These are phyloP conservation scores for Pyronema domesticum DNA, from an alignment of 495 filamentous ascomycete genomes.

Conservation along the genomic window DNA sequence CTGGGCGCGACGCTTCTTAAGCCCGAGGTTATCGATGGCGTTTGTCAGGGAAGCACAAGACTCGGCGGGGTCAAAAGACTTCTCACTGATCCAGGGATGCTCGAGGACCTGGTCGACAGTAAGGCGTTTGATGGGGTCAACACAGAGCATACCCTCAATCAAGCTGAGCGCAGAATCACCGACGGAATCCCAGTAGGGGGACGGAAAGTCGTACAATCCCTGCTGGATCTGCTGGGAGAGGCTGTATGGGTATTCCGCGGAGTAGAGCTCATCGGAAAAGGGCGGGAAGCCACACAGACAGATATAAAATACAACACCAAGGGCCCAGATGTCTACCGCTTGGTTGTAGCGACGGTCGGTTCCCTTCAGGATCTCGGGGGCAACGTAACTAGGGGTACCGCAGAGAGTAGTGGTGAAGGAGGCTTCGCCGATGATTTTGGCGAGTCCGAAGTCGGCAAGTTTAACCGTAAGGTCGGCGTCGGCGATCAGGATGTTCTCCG, in stretches of 20 bases:
- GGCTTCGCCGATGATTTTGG: slow-evolving; percentile 96
- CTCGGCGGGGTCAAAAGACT: slow-evolving; percentile 42
- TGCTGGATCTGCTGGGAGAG: slow-evolving; percentile 72
- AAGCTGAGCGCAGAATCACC: slow-evolving; percentile 79
- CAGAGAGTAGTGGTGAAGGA: slow-evolving; percentile 96
- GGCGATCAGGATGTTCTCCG: slow-evolving; percentile 85
- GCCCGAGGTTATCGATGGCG: slow-evolving; percentile 62
- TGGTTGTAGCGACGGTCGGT: slow-evolving; percentile 75
- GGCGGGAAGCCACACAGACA: slow-evolving; percentile 96
- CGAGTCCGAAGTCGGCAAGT: slow-evolving; percentile 89
- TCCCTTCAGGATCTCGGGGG: slow-evolving; percentile 81
- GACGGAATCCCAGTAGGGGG: slow-evolving; percentile 92
- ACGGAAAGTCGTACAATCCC: slow-evolving; percentile 83
- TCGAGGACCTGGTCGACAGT: slow-evolving; percentile 78
- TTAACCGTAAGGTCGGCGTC: slow-evolving; percentile 77
- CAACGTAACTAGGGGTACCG: slow-evolving; percentile 91
- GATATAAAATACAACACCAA: slow-evolving; percentile 97
- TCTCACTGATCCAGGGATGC: slow-evolving; percentile 69
- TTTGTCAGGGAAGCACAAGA: slow-evolving; percentile 87
- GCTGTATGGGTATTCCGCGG: slow-evolving; percentile 58
- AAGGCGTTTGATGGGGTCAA: slow-evolving; percentile 64
- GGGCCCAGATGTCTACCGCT: slow-evolving; percentile 91
- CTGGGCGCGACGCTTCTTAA: slow-evolving; percentile 58
- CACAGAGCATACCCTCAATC: slow-evolving; percentile 86
- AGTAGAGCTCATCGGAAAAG: slow-evolving; percentile 83